phyloP scores from a whole-genome alignment of 73 alveolate genomes.

The Symbiodinium natans region DNA sequence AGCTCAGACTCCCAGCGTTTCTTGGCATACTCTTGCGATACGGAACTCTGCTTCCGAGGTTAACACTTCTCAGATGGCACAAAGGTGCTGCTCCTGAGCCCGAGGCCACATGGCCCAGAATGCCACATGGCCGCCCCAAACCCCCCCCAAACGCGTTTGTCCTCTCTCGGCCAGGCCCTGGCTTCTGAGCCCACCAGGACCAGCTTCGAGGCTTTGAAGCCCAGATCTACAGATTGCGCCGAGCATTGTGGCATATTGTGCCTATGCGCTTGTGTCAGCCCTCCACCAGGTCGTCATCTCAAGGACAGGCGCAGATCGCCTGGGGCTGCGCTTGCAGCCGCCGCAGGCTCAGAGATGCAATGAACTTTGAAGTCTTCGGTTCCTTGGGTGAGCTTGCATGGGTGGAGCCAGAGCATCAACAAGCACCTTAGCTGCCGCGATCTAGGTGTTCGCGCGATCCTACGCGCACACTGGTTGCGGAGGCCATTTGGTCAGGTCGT shows the following conservation, averaged over 20 bases:
- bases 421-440: too few species aligned
- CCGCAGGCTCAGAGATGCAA: not conserved
- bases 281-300: not conserved
- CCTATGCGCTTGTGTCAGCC: too few species aligned
- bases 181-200: not conserved
- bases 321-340: slow-evolving; percentile 59
- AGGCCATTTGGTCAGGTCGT: not conserved
- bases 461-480: slow-evolving; percentile 30
- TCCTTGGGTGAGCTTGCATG: not conserved
- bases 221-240: too few species aligned
- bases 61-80: slow-evolving; percentile 64
- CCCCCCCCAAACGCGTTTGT: too few species aligned
- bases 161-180: not conserved
- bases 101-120: not conserved
- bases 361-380: not conserved
- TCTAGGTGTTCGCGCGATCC: slow-evolving; percentile 69
- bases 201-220: slow-evolving; percentile 6
- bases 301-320: not conserved
- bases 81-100: slow-evolving; percentile 49
- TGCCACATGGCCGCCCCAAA: too few species aligned
- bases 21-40: too few species aligned
- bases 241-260: not conserved
- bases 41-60: not conserved
- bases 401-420: not conserved
- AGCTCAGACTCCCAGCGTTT: not conserved